phyloP scores from a whole-genome alignment of 2,329 filamentous ascomycete species.

The Spiromastix sp. region DNA sequence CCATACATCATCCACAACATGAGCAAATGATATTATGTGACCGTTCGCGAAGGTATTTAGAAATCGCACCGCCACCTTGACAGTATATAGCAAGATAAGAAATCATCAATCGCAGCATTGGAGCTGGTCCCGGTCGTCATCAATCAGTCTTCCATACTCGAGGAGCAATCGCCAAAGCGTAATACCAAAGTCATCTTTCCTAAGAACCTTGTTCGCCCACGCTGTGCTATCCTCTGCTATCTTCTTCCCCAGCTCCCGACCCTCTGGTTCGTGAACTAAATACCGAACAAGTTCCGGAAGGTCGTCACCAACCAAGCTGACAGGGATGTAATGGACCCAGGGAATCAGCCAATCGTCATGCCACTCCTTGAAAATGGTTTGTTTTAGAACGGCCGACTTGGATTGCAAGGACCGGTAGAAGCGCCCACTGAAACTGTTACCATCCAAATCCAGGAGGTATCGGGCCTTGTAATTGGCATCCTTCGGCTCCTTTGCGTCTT shows the following conservation, averaged over 20 bases:
- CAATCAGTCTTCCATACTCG: conserved; percentile 30
- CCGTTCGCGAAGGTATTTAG: no score
- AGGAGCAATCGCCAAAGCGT: conserved; percentile 53
- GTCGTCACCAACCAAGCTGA: conserved; percentile 41
- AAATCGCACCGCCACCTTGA: no score
- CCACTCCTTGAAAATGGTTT: conserved; percentile 46
- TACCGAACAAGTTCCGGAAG: conserved; percentile 42
- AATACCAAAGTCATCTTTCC: conserved; percentile 49
- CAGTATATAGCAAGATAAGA: no score
- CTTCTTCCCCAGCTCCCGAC: conserved; percentile 37
- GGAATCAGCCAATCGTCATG: conserved; percentile 46
- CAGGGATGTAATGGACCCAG: conserved; percentile 48
- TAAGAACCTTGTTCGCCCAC: conserved; percentile 45
- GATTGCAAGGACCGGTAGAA: conserved; percentile 43
- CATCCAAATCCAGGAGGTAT: conserved; percentile 45
- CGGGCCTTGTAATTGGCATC: conserved; percentile 28
- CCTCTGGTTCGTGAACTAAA: conserved; percentile 36
- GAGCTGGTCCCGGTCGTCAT: conserved; percentile 6
- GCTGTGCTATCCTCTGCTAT: conserved; percentile 45
- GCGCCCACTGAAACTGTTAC: conserved; percentile 46
- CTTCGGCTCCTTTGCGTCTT: conserved; percentile 25
- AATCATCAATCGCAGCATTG: no score
- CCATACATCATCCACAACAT: no score
- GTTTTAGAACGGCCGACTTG: conserved; percentile 40
- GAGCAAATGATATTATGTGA: no score